phyloP scores from a whole-genome alignment of 2,329 filamentous ascomycete genomes.

The Pseudocercospora pini-densiflorae region DNA sequence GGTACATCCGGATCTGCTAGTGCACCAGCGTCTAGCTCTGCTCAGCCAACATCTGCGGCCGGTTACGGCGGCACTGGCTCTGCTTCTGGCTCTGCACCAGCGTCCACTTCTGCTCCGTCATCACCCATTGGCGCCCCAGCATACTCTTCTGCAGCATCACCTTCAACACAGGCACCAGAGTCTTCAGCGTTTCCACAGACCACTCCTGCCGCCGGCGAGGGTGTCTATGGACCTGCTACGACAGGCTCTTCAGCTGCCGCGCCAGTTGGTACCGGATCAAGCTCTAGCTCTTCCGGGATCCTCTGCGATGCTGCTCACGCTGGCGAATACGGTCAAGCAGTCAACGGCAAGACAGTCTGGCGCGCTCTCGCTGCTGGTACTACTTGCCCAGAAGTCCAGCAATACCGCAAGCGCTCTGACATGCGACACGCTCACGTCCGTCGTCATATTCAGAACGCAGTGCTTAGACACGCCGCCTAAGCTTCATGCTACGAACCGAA shows the following conservation, averaged over 20 bases:
- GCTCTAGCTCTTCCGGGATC: slow-evolving; percentile 32
- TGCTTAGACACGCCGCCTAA: background rate
- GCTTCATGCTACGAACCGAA: background rate
- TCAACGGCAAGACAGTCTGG: slow-evolving; percentile 47
- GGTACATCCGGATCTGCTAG: slow-evolving; percentile 7
- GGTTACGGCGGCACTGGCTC: slow-evolving; percentile 12
- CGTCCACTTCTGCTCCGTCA: slow-evolving; percentile 8
- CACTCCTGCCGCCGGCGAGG: background rate
- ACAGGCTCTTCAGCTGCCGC: background rate
- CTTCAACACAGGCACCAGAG: background rate
- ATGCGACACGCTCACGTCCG: slow-evolving; percentile 22
- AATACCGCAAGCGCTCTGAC: slow-evolving; percentile 40
- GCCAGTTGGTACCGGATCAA: slow-evolving; percentile 18
- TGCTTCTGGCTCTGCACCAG: slow-evolving; percentile 11
- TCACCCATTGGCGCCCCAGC: background rate
- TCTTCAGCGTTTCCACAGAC: background rate
- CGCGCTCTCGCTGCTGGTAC: slow-evolving; percentile 52
- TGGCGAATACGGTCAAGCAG: slow-evolving; percentile 49
- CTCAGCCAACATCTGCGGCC: slow-evolving; percentile 21
- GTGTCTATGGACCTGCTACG: background rate
- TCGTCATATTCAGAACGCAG: slow-evolving; percentile 16
- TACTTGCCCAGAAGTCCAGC: slow-evolving; percentile 38
- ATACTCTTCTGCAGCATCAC: background rate
- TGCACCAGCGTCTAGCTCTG: slow-evolving; percentile 15
- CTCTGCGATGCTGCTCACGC: slow-evolving; percentile 44